Base-by-base conservation (phyloP, 2,329 filamentous ascomycete species). In the Penicillium oxalicum region DNA sequence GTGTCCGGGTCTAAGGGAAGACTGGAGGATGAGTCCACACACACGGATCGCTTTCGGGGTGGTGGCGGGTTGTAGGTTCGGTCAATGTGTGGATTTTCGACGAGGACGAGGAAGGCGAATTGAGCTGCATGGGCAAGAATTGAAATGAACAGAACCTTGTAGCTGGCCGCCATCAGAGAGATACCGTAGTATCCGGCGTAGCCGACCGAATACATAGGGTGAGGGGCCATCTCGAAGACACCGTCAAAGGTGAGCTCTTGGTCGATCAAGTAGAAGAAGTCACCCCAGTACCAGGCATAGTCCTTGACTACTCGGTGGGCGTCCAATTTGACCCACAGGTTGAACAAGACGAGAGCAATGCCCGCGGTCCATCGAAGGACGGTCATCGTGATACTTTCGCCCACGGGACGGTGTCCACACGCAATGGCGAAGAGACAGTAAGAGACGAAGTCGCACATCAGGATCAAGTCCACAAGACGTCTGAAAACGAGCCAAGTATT, bases 281-380 rank as follows among this genome's bases (percentile, higher is more conserved):
- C 93, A 53, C 93, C 93, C 93, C 93, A 98, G 72, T 97, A 98
- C 93, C 93, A 98, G 27, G 93, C 93, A 73, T 91, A 98, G 71
- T 98, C 93, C 71, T 97, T 97, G 65, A 98, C 93, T 43, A 98
- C 93, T 52, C 93, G 82, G 70, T 98, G 93, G 18, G 93, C 93
- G 70, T 98, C 93, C 53, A 98, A 78, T 73, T 98, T 98, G 55
- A 98, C 93, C 91, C 93, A 97, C 24, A 97, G 78, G 69, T 97
- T 98, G 79, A 98, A 97, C 49, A 87, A 78, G 54, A 98, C 85
- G 26, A 97, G 78, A 36, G 79, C 71, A 56, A 91, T 79, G 44
- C 93, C 93, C 40, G 84, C 77, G 3, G 75, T 65, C 93, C 93
- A 98, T 51, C 93, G 86, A 48, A 83, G 77, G 45, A 81, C 59